These are phyloP conservation scores for Fusarium sp. DNA, from an alignment of 2,329 filamentous ascomycete genomes.

Conservation along the genomic window DNA sequence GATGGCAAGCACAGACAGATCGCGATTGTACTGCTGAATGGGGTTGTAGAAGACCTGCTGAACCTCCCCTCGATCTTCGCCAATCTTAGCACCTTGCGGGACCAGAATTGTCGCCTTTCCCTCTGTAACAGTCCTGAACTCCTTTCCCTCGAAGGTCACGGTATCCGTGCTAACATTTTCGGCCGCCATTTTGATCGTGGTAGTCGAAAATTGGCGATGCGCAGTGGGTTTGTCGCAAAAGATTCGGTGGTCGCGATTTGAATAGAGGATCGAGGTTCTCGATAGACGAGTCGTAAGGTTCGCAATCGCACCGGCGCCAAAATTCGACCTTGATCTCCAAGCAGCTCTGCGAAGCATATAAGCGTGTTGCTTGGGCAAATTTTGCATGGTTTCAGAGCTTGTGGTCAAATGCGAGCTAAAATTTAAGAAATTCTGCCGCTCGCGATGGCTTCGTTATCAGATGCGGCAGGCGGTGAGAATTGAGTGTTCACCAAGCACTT, in stretches of 20 bases:
- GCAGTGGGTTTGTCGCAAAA: constrained; percentile 8
- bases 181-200: constrained; percentile 36
- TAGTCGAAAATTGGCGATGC: constrained; percentile 34
- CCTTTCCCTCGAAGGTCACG: constrained; percentile 56
- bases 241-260: constrained; percentile 2
- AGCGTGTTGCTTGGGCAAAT: constrained; percentile 27
- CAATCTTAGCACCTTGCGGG: constrained; percentile 58
- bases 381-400: constrained; percentile 25
- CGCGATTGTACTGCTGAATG: constrained; percentile 98
- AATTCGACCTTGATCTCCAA: constrained; percentile 31
- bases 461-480: constrained; percentile 19
- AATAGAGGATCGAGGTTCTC: background rate
- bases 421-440: constrained; percentile 32
- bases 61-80: constrained; percentile 67
- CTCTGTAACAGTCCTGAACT: constrained; percentile 64
- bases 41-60: constrained; percentile 98
- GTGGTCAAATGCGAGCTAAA: constrained; percentile 24
- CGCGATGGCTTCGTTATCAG: background rate
- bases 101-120: constrained; percentile 68
- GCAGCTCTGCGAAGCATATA: constrained; percentile 32
- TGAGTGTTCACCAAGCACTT: background rate
- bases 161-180: constrained; percentile 36
- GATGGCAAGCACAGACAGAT: constrained; percentile 92
- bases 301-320: constrained; percentile 25
- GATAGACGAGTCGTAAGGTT: background rate